Evolutionary conservation across 495 filamentous ascomycete species (phyloP).

Genomic region (Neurospora tetraspora): DNA sequence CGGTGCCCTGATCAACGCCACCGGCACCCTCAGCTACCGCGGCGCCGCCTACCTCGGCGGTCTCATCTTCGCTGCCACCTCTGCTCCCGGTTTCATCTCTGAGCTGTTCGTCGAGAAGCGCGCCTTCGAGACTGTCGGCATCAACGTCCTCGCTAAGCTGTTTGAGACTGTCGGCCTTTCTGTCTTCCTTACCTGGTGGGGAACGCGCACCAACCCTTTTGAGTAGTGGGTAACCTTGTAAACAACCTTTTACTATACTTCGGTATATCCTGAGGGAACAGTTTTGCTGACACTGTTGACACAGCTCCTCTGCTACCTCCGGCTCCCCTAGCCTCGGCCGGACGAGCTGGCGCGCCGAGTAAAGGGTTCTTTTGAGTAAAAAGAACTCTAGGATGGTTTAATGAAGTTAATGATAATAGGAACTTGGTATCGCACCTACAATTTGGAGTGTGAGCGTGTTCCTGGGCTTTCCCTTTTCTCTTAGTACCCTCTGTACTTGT

Average conservation of each 20-base stretch:
- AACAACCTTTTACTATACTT: not conserved
- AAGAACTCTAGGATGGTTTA: too few relatives aligned
- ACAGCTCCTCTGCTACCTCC: not conserved
- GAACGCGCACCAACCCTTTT: slow-evolving; percentile 81
- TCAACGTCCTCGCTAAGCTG: slow-evolving; percentile 69
- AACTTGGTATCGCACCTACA: slow-evolving; percentile 1
- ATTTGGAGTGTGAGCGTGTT: not conserved
- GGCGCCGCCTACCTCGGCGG: slow-evolving; percentile 88
- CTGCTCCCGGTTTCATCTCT: slow-evolving; percentile 79
- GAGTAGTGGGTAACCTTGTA: slow-evolving; percentile 33
- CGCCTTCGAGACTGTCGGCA: slow-evolving; percentile 77
- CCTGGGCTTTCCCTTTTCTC: not conserved
- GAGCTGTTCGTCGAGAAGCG: slow-evolving; percentile 87
- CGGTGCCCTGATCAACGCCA: slow-evolving; percentile 90
- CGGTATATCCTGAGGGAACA: not conserved
- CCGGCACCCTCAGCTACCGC: slow-evolving; percentile 89
- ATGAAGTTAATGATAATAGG: slow-evolving; percentile 1
- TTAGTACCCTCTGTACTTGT: not conserved
- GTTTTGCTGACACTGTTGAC: not conserved
- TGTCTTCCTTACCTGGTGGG: slow-evolving; percentile 94
- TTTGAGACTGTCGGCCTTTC: slow-evolving; percentile 90
- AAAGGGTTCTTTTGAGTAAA: too few relatives aligned
- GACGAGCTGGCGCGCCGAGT: slow-evolving; percentile 17
- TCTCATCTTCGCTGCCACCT: slow-evolving; percentile 84
- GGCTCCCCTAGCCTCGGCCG: slow-evolving; percentile 5